phyloP scores from a whole-genome alignment of 2,329 filamentous ascomycete species.

The Neurospora sp. region DNA sequence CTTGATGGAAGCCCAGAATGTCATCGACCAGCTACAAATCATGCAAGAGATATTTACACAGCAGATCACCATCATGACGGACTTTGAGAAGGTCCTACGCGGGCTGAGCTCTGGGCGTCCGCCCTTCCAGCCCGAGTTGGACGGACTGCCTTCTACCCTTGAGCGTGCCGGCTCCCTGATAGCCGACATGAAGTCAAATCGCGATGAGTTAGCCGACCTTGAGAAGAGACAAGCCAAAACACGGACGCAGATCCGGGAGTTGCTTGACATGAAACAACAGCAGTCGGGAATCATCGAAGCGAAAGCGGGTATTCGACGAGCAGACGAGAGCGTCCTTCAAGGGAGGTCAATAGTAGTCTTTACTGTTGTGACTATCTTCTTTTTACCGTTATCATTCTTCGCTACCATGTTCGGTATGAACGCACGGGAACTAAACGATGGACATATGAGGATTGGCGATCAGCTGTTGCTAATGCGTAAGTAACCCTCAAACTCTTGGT shows the following conservation, averaged over 20 bases:
- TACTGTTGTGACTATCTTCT: constrained; percentile 26
- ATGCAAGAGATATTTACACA: constrained; percentile 16
- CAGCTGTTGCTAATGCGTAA: constrained; percentile 15
- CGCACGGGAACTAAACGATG: constrained; percentile 13
- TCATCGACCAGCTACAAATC: constrained; percentile 17
- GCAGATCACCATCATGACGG: constrained; percentile 15
- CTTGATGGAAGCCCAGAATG: constrained; percentile 14
- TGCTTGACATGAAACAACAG: constrained; percentile 25
- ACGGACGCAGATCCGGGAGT: constrained; percentile 19
- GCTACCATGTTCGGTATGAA: constrained; percentile 31
- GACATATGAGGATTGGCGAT: constrained; percentile 6
- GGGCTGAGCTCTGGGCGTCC: constrained; percentile 3
- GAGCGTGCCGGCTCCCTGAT: constrained; percentile 9
- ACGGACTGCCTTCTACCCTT: constrained; percentile 3
- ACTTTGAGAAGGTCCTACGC: constrained; percentile 14
- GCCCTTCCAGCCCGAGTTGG: background rate
- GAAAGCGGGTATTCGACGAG: constrained; percentile 19
- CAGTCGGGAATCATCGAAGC: constrained; percentile 25
- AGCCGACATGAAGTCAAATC: constrained; percentile 15
- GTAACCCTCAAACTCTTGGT: background rate
- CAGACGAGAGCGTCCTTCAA: constrained; percentile 22
- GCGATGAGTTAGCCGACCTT: constrained; percentile 18
- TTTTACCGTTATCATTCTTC: constrained; percentile 28
- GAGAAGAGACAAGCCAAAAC: constrained; percentile 20
- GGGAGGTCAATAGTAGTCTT: constrained; percentile 24